Evolutionary conservation across 805 yeast genomes (phyloP).

Genomic region (Metschnikowia santaceciliae): DNA sequence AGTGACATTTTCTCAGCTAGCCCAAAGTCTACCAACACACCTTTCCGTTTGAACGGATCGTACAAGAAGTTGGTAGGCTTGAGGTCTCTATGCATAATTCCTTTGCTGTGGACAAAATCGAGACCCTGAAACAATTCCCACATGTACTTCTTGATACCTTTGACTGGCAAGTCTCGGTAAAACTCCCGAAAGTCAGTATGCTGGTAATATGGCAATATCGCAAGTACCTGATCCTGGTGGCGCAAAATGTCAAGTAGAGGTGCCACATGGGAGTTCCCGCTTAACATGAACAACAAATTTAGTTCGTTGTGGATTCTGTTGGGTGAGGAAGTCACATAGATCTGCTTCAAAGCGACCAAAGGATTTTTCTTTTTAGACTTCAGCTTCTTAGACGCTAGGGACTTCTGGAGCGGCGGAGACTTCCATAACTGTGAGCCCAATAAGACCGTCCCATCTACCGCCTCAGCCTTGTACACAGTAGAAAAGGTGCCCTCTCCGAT

Average conservation of each 20-base stretch:
- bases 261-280: slow-evolving; percentile 73
- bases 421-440: slow-evolving; percentile 41
- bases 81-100: slow-evolving; percentile 41
- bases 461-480: slow-evolving; percentile 60
- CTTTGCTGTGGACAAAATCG: slow-evolving; percentile 50
- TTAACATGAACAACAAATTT: slow-evolving; percentile 63
- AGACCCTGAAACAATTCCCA: slow-evolving; percentile 75
- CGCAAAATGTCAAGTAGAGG: slow-evolving; percentile 87
- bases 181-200: slow-evolving; percentile 89
- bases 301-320: slow-evolving; percentile 86
- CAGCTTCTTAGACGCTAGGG: slow-evolving; percentile 5
- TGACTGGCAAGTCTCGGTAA: slow-evolving; percentile 71
- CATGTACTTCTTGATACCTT: slow-evolving; percentile 79
- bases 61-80: slow-evolving; percentile 65
- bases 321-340: slow-evolving; percentile 94
- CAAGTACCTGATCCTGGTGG: slow-evolving; percentile 86
- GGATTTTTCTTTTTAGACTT: slow-evolving; percentile 33
- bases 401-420: slow-evolving; percentile 39
- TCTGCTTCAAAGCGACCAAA: slow-evolving; percentile 84
- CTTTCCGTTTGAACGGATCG: slow-evolving; percentile 61
- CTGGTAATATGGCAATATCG: slow-evolving; percentile 85
- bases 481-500: slow-evolving; percentile 68
- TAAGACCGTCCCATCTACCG: slow-evolving; percentile 38
- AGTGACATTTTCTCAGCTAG: slow-evolving; percentile 60
- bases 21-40: slow-evolving; percentile 90